Evolutionary conservation across 345 rosid genomes (phyloP), one percentile per base, ranked within the genome.

Genomic region (Conringia planisiliqua): DNA sequence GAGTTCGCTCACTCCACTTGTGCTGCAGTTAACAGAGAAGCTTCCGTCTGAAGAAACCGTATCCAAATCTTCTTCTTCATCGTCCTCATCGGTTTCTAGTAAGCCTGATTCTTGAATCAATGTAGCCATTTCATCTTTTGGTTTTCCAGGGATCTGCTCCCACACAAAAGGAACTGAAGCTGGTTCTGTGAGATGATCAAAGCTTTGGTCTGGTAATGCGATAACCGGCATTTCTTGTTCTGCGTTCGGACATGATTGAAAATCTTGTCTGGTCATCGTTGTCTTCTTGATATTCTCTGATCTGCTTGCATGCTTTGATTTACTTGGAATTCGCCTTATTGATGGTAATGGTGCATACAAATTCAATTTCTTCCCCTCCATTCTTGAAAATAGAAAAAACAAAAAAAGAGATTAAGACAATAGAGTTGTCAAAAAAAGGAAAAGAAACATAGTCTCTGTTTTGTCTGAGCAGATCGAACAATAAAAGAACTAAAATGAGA

Each of bases 121-220:
- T 64, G 68, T 47, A 64, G 62, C 54, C 62, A 70, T 64, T 3
- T 75, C 79, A 47, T 83, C 85, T 75, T 88, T 95, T 1, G 88
- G 85, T 75, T 79, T 82, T 12, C 99, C 99, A 29, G 99, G 99
- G 68, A 79, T 90, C 60, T 86, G 86, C 51, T 92, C 99, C 99
- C 99, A 95, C 18, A 68, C 27, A 47, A 95, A 95, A 66, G 99
- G 99, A 54, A 95, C 80, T 2, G 97, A 88, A 69, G 86, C 98
- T 33, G 97, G 85, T 72, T 90, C 90, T 0, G 93, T 87, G 44
- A 94, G 93, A 67, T 87, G 97, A 57, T 94, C 96, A 75, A 83
- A 82, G 57, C 68, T 80, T 27, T 72, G 70, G 50, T 83, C 91
- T 24, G 81, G 50, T 35, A 72, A 55, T 65, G 72, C 62, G 78